phyloP scores from a whole-genome alignment of 2,329 filamentous ascomycete genomes.

The Ilyonectria destructans region DNA sequence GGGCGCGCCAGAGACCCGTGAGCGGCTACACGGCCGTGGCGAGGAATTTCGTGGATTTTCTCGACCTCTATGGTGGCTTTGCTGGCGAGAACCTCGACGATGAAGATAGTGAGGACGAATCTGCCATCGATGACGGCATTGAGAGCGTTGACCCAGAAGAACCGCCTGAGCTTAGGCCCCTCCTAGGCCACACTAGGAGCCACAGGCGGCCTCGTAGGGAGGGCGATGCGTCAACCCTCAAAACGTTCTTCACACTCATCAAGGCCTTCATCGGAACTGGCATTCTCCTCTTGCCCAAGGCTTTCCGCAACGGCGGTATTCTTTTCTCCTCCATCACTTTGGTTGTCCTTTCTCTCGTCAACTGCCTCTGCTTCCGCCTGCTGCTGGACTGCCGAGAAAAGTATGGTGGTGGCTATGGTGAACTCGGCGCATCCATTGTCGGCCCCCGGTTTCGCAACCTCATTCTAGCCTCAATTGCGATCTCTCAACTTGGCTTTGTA shows the following conservation, averaged over 20 bases:
- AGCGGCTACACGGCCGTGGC: slow-evolving; percentile 69
- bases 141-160: slow-evolving; percentile 59
- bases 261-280: slow-evolving; percentile 87
- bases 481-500: slow-evolving; percentile 85
- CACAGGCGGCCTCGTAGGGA: slow-evolving; percentile 61
- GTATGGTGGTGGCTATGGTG: slow-evolving; percentile 81
- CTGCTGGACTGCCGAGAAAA: slow-evolving; percentile 77
- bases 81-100: slow-evolving; percentile 80
- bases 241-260: slow-evolving; percentile 84
- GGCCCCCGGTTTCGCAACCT: slow-evolving; percentile 76
- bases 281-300: slow-evolving; percentile 87
- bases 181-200: slow-evolving; percentile 67
- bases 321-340: slow-evolving; percentile 82
- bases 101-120: slow-evolving; percentile 71
- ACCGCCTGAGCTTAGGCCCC: slow-evolving; percentile 70
- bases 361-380: slow-evolving; percentile 81
- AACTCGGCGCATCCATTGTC: slow-evolving; percentile 78
- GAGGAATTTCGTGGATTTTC: slow-evolving; percentile 81
- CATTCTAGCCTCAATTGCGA: slow-evolving; percentile 79
- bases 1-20: slow-evolving; percentile 58
- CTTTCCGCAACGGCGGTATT: slow-evolving; percentile 84
- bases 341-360: slow-evolving; percentile 75
- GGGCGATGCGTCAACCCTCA: slow-evolving; percentile 78
- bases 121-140: slow-evolving; percentile 66
- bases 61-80: slow-evolving; percentile 84